A percentile compares a stretch with the other conserved stretches of the same genome.
phyloP scores from a whole-genome alignment of 371 early-diverging fungal species.

The Mucor lusitanicus region DNA sequence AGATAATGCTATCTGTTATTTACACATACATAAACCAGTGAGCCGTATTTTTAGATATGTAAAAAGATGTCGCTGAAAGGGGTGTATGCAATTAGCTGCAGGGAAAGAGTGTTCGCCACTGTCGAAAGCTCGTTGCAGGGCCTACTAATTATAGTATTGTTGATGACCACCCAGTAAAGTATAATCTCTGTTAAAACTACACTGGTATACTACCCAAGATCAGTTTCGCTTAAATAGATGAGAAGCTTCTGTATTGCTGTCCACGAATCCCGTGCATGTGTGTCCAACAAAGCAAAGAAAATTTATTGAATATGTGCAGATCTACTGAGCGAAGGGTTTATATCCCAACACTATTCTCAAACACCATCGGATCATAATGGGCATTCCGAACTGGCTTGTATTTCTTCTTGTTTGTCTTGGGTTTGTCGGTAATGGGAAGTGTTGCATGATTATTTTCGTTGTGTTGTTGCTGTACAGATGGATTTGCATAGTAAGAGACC shows the following conservation, averaged over 20 bases:
- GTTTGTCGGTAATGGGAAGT: neutral
- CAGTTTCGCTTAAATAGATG: neutral
- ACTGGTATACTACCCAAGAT: neutral
- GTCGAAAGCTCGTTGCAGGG: neutral
- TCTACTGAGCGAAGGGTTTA: neutral
- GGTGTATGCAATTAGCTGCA: neutral
- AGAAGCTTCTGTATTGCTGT: neutral
- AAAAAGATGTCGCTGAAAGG: neutral
- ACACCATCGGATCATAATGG: slow-evolving; percentile 7
- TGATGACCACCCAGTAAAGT: neutral
- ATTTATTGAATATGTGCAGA: neutral
- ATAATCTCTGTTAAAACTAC: too few relatives aligned
- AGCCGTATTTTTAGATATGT: neutral
- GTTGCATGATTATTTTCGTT: neutral
- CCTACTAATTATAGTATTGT: neutral
- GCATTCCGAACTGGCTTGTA: slow-evolving; percentile 14
- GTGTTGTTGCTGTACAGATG: neutral
- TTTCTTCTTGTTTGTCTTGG: slow-evolving; percentile 5
- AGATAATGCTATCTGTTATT: neutral
- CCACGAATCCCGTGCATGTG: neutral
- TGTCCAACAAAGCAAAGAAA: neutral
- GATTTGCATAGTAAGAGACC: neutral
- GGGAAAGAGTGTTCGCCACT: neutral
- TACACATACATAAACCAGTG: neutral
- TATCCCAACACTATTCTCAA: neutral